Base-by-base conservation (phyloP, 176 grass and related monocot species). In the Saccharum officinarum region DNA sequence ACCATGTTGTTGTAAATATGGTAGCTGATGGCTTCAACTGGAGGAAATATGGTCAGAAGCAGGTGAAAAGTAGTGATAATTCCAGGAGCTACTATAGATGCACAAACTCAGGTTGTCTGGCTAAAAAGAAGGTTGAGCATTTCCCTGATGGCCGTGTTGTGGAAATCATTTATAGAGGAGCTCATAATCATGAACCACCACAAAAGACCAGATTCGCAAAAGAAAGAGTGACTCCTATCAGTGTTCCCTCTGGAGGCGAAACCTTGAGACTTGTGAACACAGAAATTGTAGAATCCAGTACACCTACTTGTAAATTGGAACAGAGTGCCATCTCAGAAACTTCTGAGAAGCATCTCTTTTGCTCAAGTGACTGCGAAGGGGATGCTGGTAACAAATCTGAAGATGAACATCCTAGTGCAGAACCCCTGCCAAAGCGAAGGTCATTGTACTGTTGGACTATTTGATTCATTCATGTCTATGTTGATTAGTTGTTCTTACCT, bases 1-100 rank as follows among this genome's bases (percentile, higher is more conserved):
- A 80, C 83, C 86, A 88, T 85, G 54, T 23, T 62, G 42, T 75
- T 87, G 71, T 84, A 82, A 89, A 92, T 82, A 84, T 81, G 42
- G 83, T 93, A 36, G 71, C 78, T 72, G 97, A 99, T 92, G 86
- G 90, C 79, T 99, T 92, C 84, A 95, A 97, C 83, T 99, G 97
- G 97, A 88, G 97, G 87, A 99, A 99, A 82, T 99, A 99, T 79
- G 97, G 97, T 71, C 97, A 99, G 92, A 99, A 99, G 88, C 97
- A 99, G 87, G 97, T 99, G 79, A 99, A 99, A 89, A 96, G 92
- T 71, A 99, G 94, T 66, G 94, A 99, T 25, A 99, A 94, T 90
- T 97, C 86, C 45, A 83, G 97, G 80, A 99, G 97, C 57, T 99
- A 99, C 73, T 99, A 99, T 60, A 96, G 92, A 91, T 99, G 97